Evolutionary conservation across 805 yeast species (phyloP).

Genomic region (Diddensiella transvaalensis): DNA sequence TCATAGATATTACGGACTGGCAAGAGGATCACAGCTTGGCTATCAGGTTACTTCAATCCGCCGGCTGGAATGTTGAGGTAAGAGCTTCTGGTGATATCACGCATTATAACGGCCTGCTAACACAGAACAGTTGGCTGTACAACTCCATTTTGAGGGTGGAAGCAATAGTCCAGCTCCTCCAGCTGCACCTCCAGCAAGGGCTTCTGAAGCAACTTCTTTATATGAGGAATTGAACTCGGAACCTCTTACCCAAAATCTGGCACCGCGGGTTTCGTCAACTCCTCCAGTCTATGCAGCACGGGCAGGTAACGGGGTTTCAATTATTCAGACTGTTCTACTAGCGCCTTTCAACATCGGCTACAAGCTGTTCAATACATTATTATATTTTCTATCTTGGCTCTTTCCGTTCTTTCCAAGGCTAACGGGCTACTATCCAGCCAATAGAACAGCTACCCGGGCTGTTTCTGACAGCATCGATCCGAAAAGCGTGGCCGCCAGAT

Average conservation of each 20-base stretch:
- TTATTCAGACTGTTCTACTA: constrained; percentile 32
- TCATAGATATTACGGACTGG: constrained; percentile 35
- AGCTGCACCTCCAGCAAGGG: constrained; percentile 4
- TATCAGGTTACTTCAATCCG: constrained; percentile 28
- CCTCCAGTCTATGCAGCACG: constrained; percentile 27
- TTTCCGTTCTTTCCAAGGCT: constrained; percentile 40
- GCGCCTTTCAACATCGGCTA: constrained; percentile 35
- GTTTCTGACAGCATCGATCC: constrained; percentile 46
- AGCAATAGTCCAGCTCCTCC: constrained; percentile 1
- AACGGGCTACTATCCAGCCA: constrained; percentile 37
- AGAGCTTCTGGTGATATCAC: too few species aligned
- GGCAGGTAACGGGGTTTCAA: constrained; percentile 25
- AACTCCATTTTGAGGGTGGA: constrained; percentile 20
- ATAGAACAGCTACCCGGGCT: constrained; percentile 36
- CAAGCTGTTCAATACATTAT: constrained; percentile 28
- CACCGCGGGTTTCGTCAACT: constrained; percentile 29
- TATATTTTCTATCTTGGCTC: constrained; percentile 29
- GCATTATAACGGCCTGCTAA: constrained; percentile 5
- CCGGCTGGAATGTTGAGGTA: constrained; percentile 41
- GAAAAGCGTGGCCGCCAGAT: constrained; percentile 48
- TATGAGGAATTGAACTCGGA: constrained; percentile 26
- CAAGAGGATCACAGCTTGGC: constrained; percentile 29
- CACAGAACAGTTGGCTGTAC: constrained; percentile 16
- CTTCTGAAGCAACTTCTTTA: constrained; percentile 22
- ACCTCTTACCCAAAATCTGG: constrained; percentile 26